Evolutionary conservation across 1,139 yeast species (phyloP).

Genomic region (Kluyveromyces marxianus): DNA sequence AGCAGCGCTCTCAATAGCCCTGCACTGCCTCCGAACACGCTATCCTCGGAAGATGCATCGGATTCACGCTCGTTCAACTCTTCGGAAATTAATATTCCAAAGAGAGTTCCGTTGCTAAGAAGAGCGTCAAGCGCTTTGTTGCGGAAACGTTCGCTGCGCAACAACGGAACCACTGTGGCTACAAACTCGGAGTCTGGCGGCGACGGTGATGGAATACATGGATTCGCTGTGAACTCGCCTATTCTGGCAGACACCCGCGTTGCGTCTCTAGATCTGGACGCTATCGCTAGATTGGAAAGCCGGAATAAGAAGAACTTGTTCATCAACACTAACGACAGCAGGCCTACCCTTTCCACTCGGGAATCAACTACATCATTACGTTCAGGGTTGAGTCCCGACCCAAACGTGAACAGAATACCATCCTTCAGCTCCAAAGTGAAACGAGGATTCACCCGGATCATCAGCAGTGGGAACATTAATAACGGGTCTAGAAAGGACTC

Average conservation of each 20-base stretch:
- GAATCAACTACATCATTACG: conserved; percentile 6
- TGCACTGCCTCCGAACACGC: too few relatives aligned
- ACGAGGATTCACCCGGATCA: conserved; percentile 23
- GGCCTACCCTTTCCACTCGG: not conserved
- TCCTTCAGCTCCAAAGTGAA: conserved; percentile 25
- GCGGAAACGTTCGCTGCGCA: conserved; percentile 20
- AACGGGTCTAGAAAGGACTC: conserved; percentile 11
- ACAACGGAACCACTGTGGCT: not conserved
- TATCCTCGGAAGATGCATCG: not conserved
- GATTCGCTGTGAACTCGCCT: not conserved
- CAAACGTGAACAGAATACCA: conserved; percentile 10
- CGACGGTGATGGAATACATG: not conserved
- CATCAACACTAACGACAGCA: conserved; percentile 1
- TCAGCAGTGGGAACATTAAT: conserved; percentile 13
- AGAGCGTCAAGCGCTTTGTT: conserved; percentile 29
- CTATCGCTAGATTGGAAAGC: not conserved
- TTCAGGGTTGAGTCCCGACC: not conserved
- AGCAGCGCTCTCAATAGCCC: too few relatives aligned
- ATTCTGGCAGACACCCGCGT: not conserved
- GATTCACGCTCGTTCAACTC: not conserved
- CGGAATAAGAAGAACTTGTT: conserved; percentile 2
- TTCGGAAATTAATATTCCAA: conserved; percentile 6
- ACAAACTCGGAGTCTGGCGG: too few relatives aligned
- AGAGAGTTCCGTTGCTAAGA: conserved; percentile 22
- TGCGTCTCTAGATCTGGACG: conserved; percentile 3